Base-by-base conservation (phyloP, 805 yeast genomes). In the Torulaspora indica region DNA sequence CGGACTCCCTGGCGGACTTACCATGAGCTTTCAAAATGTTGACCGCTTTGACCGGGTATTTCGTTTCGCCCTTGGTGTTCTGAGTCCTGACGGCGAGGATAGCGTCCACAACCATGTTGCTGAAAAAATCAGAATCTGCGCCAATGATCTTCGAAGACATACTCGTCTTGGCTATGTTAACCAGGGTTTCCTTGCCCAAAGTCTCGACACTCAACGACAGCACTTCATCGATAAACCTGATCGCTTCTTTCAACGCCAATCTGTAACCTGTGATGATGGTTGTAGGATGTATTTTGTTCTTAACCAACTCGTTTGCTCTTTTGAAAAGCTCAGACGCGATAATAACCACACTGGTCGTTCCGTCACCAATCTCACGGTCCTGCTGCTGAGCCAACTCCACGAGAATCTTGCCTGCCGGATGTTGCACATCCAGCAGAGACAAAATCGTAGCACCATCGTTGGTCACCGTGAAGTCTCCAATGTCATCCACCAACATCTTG, bases 321-420 rank as follows among this genome's bases (percentile, higher is more conserved):
- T 85, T 85, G 60, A 93, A 74, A 45, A 93, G 71, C 69, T 93
- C 99, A 28, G 95, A 77, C 18, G 98, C 98, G 63, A 95, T 82
- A 50, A 93, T 89, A 32, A 93, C 98, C 40, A 93, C 98, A 12
- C 96, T 85, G 0, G 99, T 93, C 35, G 99, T 90, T 56, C 98
- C 98, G 62, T 90, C 98, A 49, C 97, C 98, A 42, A 93, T 96
- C 69, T 93, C 99, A 59, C 96, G 79, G 67, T 93, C 99, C 72
- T 93, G 99, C 67, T 93, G 98, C 67, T 93, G 96, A 2, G 98
- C 98, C 61, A 93, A 76, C 62, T 93, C 98, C 39, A 93, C 98
- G 46, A 93, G 73, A 57, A 93, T 93, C 70, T 89, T 91, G 13
- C 98, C 98, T 1, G 98, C 98, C 28, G 99, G 99, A 66, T 93